Evolutionary conservation across 2,329 filamentous ascomycete genomes (phyloP).

Genomic region (Pseudomassariella vexata): DNA sequence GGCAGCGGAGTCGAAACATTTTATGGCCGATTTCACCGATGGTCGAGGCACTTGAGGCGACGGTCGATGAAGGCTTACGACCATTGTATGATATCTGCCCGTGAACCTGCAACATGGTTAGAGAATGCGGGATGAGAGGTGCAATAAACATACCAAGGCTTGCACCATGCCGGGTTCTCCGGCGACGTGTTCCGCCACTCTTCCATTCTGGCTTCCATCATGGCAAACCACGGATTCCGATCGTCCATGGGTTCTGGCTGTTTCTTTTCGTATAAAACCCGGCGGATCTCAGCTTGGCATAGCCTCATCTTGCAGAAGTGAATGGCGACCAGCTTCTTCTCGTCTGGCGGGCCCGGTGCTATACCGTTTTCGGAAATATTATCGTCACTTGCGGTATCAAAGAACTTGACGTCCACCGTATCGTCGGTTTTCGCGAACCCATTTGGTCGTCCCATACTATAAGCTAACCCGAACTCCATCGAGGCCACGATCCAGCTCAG

Average conservation of each 20-base stretch:
- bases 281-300: slow-evolving; percentile 80
- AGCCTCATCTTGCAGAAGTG: slow-evolving; percentile 92
- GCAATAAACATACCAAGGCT: slow-evolving; percentile 67
- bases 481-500: slow-evolving; percentile 82
- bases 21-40: slow-evolving; percentile 68
- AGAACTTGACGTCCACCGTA: slow-evolving; percentile 79
- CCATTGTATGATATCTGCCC: slow-evolving; percentile 76
- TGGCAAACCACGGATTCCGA: slow-evolving; percentile 77
- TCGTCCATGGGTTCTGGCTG: slow-evolving; percentile 70
- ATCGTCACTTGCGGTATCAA: slow-evolving; percentile 73
- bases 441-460: slow-evolving; percentile 81
- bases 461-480: slow-evolving; percentile 84
- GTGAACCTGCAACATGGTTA: slow-evolving; percentile 51
- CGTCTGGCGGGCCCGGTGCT: slow-evolving; percentile 61
- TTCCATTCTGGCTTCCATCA: slow-evolving; percentile 73
- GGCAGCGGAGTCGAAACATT: slow-evolving; percentile 77
- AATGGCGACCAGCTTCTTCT: slow-evolving; percentile 83
- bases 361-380: slow-evolving; percentile 78
- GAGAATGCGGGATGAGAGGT: no score
- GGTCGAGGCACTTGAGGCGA: slow-evolving; percentile 89
- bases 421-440: slow-evolving; percentile 79
- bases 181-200: slow-evolving; percentile 76
- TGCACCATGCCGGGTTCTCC: slow-evolving; percentile 64
- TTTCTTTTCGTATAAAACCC: slow-evolving; percentile 81
- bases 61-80: slow-evolving; percentile 81